Conservation (phyloP, 306 rosid genomes). For the Dryas octopetala region DNA sequence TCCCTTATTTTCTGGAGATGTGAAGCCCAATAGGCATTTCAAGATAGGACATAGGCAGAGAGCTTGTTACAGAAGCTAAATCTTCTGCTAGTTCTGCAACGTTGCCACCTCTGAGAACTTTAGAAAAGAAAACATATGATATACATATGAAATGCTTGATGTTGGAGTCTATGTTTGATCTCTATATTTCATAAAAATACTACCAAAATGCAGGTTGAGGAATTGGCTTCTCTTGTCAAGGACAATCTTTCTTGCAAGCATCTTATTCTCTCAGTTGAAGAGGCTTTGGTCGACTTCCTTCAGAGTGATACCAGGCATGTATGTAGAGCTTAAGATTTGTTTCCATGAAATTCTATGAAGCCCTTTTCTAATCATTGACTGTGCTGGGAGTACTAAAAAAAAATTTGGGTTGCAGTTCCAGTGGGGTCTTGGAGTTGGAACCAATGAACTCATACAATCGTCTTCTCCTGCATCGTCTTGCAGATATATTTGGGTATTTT, state of each 20-base stretch:
- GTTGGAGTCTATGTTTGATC: constrained; percentile 5
- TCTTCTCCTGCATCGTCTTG: constrained; percentile 97
- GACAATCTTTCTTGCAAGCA: constrained; percentile 96
- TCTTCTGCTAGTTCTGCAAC: not conserved
- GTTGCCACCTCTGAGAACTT: not conserved
- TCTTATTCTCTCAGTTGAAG: constrained; percentile 94
- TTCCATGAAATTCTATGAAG: not conserved
- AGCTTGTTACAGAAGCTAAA: not conserved
- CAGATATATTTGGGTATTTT: constrained; percentile 93
- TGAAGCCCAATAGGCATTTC: not conserved
- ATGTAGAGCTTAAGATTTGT: not conserved
- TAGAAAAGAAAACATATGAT: not conserved
- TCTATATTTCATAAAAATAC: not conserved
- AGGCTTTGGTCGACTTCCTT: constrained; percentile 72
- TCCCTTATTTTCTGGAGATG: not conserved
- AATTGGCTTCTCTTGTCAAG: constrained; percentile 90
- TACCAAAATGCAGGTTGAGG: constrained; percentile 74
- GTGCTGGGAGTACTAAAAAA: constrained; percentile 7
- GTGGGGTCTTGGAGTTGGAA: constrained; percentile 81
- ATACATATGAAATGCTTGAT: not conserved
- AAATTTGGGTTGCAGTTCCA: constrained; percentile 52
- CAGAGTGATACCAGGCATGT: constrained; percentile 74
- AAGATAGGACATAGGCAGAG: not conserved
- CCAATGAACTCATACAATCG: constrained; percentile 94
- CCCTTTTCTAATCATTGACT: not conserved